phyloP scores from a whole-genome alignment of 2,329 filamentous ascomycete genomes.

The Diaporthe citriasiana region DNA sequence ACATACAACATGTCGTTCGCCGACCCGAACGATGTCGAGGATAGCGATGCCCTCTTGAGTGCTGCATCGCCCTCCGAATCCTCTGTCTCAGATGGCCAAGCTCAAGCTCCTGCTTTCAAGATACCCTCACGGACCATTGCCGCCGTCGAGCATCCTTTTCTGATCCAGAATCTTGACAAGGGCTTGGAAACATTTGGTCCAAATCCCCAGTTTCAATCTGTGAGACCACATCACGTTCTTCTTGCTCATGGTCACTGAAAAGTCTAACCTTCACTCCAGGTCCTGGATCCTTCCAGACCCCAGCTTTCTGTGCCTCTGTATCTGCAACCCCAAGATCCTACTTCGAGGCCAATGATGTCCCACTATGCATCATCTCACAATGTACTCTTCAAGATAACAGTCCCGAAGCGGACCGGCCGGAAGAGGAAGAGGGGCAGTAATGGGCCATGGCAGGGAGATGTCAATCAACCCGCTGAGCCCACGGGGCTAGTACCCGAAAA shows the following conservation, averaged over 20 bases:
- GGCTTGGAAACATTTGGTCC: slow-evolving; percentile 58
- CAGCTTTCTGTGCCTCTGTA: slow-evolving; percentile 75
- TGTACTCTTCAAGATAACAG: slow-evolving; percentile 85
- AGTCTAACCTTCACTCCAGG: slow-evolving; percentile 50
- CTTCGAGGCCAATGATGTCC: slow-evolving; percentile 83
- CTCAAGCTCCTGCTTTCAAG: slow-evolving; percentile 53
- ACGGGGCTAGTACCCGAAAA: not conserved
- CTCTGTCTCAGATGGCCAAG: slow-evolving; percentile 32
- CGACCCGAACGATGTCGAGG: slow-evolving; percentile 27
- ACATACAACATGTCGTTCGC: slow-evolving; percentile 24
- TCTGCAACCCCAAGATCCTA: slow-evolving; percentile 83
- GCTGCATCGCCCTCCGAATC: slow-evolving; percentile 20
- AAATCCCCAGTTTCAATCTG: slow-evolving; percentile 55
- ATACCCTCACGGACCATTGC: slow-evolving; percentile 56
- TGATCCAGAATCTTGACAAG: slow-evolving; percentile 57
- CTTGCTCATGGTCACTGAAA: not conserved
- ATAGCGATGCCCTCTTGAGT: slow-evolving; percentile 29
- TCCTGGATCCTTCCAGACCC: slow-evolving; percentile 59
- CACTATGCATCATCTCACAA: slow-evolving; percentile 84
- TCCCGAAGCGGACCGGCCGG: slow-evolving; percentile 88
- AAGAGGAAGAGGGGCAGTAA: slow-evolving; percentile 86
- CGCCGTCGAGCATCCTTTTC: slow-evolving; percentile 61
- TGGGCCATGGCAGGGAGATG: slow-evolving; percentile 71
- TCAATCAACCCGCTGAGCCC: slow-evolving; percentile 49
- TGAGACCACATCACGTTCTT: slow-evolving; percentile 43